Base-by-base conservation (phyloP, 2,329 filamentous ascomycete genomes). In the Phoma sp. region DNA sequence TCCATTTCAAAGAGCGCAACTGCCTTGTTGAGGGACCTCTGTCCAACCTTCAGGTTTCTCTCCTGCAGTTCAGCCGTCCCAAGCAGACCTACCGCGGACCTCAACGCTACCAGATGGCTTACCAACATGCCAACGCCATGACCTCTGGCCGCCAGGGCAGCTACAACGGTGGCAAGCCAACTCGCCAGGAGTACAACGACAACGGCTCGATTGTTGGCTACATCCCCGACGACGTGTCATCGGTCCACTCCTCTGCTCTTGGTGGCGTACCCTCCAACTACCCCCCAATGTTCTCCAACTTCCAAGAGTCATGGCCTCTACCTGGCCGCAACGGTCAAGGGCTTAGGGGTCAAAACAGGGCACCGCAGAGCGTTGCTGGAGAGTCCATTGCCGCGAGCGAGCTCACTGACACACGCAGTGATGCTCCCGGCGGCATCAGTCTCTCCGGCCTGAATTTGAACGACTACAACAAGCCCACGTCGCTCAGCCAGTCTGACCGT, bases 1-100 rank as follows among this genome's bases (percentile, higher is more conserved):
- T 93, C 32, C 95, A 99, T 75, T 99, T 97, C 84, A 98, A 98
- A 81, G 93, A 98, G 74, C 88, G 87, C 66, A 96, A 96, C 68
- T 98, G 93, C 73, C 85, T 99, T 11, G 95, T 99, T 5, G 95
- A 99, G 74, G 95, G 95, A 0, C 93, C 95, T 17, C 81, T 99
- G 60, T 95, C 90, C 58, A 99, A 99, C 72, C 82, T 99, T n/a
- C 95, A 98, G 76, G 90, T 92, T 21, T 97, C 93, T 11, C 83
- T 99, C 40, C 84, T 98, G 60, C 95, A 99, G 71, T 99, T 99
- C 77, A 92, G 90, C 74, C 88, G 92, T 7, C 95, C 95, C 18
- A 96, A 96, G 81, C 90, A 93, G 63, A 90, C 88, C 28, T 97
- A 96, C 74, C 91, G 95, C 56, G 88, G 88, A 17, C 93, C 93